Evolutionary conservation across 768 basidiomycete species (phyloP).

Genomic region (Auricularia heimuer): DNA sequence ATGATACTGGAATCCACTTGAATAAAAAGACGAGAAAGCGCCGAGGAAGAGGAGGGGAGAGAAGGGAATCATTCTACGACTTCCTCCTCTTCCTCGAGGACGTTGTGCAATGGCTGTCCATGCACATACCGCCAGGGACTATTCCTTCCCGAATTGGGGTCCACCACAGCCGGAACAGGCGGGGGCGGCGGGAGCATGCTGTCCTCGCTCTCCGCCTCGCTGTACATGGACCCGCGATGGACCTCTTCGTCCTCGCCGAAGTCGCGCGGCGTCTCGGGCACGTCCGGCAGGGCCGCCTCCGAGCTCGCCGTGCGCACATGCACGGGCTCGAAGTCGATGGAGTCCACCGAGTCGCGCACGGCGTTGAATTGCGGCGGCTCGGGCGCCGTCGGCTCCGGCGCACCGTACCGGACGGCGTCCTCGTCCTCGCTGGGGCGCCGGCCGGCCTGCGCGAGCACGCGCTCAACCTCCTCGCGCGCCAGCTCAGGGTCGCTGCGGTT

Average conservation of each 20-base stretch:
- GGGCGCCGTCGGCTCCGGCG: conserved; percentile 18
- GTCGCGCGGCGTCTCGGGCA: neutral
- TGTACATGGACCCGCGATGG: neutral
- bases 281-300: conserved; percentile 2
- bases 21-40: neutral
- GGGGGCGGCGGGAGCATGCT: conserved; percentile 9
- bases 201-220: neutral
- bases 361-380: conserved; percentile 21
- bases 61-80: neutral
- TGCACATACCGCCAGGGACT: conserved; percentile 71
- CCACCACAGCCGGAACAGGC: conserved; percentile 13
- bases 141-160: conserved; percentile 32
- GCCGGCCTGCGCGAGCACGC: conserved; percentile 8
- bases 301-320: conserved; percentile 4
- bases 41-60: neutral
- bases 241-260: neutral
- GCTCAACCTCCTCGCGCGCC: conserved; percentile 36
- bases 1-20: neutral
- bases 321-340: conserved; percentile 9
- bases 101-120: conserved; percentile 79
- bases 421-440: conserved; percentile 16
- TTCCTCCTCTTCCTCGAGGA: conserved; percentile 75
- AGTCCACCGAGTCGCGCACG: conserved; percentile 8
- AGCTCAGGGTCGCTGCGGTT: conserved; percentile 54
- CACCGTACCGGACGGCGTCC: conserved; percentile 16